phyloP scores from a whole-genome alignment of 2,329 filamentous ascomycete genomes.

The Ascochyta lentis region DNA sequence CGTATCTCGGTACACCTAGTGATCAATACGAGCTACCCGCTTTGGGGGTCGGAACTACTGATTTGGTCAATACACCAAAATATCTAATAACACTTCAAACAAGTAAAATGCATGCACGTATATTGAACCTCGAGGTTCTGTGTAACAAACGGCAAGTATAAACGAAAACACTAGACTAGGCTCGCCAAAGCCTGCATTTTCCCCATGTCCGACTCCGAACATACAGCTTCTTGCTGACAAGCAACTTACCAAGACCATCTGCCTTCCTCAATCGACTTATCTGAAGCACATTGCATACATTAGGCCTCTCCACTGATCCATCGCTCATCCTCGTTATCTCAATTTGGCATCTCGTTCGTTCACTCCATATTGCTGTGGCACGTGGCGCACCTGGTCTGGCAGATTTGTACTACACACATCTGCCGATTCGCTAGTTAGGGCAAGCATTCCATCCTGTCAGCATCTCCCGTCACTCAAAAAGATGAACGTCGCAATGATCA shows the following conservation, averaged over 20 bases:
- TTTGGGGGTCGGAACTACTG: no score
- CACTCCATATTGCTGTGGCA: conserved; percentile 9
- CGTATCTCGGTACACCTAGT: no score
- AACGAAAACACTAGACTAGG: not conserved
- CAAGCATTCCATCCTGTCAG: conserved; percentile 16
- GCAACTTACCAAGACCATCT: not conserved
- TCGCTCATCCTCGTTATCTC: not conserved
- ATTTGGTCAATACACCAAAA: no score
- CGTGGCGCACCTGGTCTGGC: conserved; percentile 3
- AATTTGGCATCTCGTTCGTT: conserved; percentile 1
- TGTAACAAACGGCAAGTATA: not conserved
- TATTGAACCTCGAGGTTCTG: no score
- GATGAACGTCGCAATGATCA: not conserved
- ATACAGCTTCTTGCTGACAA: not conserved
- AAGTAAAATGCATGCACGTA: no score
- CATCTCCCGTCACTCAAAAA: conserved; percentile 1
- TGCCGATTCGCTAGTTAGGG: conserved; percentile 11
- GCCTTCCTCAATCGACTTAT: conserved; percentile 4
- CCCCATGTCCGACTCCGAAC: not conserved
- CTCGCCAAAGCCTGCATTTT: not conserved
- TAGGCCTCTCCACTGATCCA: not conserved
- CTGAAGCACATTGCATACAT: not conserved
- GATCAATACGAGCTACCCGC: no score
- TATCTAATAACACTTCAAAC: not conserved
- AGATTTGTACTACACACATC: conserved; percentile 4